Base-by-base conservation (phyloP, 768 basidiomycete species). In the Boletales sp. region DNA sequence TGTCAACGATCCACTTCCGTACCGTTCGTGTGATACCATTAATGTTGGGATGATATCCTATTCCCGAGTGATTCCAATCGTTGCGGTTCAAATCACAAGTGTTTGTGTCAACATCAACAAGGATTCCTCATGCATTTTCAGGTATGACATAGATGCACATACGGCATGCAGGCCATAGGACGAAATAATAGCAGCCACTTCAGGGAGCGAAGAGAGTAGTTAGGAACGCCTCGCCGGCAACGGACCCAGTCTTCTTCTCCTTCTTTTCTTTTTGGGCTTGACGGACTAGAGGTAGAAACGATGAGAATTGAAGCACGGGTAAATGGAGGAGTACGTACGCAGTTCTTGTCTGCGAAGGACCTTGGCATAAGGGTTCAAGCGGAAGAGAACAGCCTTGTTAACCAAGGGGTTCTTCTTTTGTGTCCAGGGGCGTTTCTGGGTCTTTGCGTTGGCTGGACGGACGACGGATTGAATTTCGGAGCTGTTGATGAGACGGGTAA, bases 301-400 rank as follows among this genome's bases (percentile, higher is more conserved):
- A 35, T 49, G 40, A 49, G 64, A 31, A 37, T 35, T 14, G 19
- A 30, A 5, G 41, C n/a, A 12, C 33, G 17, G 9, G 17, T 2
- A 41, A 46, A 17, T 25, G 46, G 41, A 31, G 39, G n/a, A 17
- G 19, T 21, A 88, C 89, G 51, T 69, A 92, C 89, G 80, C 58
- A 95, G 72, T 68, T 95, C 92, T 65, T 93, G 87, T 60, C 87
- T 78, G 70, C 91, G 88, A 64, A 94, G 72, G 40, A 88, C 87
- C 83, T 95, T 95, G 63, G 94, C 95, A 74, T 98, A 97, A 46
- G 95, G 95, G 81, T 98, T 98, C 74, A 98, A 82, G 64, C 94
- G 87, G 91, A 94, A 94, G 68, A 94, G 84, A 61, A 94, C 76
- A 44, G 81, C 87, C 79, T 89, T 94, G 86, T 96, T 96, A 74